Percentiles rank a stretch among this genome's conserved stretches.
Conservation (phyloP, 805 yeast species). For the Zygoascus flipseniorum region DNA sequence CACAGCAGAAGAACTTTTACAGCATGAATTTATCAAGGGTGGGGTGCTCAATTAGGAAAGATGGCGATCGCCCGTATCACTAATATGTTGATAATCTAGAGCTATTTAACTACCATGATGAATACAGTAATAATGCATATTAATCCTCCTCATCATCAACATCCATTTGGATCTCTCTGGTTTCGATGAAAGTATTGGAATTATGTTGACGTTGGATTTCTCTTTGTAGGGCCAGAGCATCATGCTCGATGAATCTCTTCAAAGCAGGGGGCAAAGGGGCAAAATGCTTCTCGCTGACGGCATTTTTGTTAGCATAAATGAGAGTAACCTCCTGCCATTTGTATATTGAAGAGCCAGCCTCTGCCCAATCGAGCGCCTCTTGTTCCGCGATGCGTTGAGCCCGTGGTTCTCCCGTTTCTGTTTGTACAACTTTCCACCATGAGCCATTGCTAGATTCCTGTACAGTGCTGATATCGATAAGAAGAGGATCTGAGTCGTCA, state of each 20-base stretch:
- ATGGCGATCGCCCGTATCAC: background rate
- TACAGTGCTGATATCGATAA: slow-evolving; percentile 11
- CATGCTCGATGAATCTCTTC: slow-evolving; percentile 7
- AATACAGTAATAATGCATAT: background rate
- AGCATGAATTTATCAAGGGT: slow-evolving; percentile 44
- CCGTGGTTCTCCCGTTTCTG: background rate
- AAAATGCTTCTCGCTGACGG: slow-evolving; percentile 8
- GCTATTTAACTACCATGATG: background rate
- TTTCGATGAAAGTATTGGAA: background rate
- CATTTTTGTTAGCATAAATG: slow-evolving; percentile 14
- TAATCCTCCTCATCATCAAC: background rate
- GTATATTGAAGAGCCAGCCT: slow-evolving; percentile 13
- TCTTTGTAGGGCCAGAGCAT: slow-evolving; percentile 4
- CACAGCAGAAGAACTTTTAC: slow-evolving; percentile 57
- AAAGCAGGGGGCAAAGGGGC: slow-evolving; percentile 6
- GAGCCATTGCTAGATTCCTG: background rate
- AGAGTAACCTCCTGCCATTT: slow-evolving; percentile 19
- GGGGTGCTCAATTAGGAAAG: background rate
- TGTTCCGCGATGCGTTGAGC: slow-evolving; percentile 6
- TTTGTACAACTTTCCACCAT: slow-evolving; percentile 12
- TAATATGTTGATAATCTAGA: background rate
- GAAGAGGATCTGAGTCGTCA: background rate
- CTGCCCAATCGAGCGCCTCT: slow-evolving; percentile 13
- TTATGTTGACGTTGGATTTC: background rate
- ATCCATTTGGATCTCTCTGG: background rate